Evolutionary conservation across 306 rosid species (phyloP), one percentile per base, ranked within the genome.

Genomic region (Bauhinia variegata): DNA sequence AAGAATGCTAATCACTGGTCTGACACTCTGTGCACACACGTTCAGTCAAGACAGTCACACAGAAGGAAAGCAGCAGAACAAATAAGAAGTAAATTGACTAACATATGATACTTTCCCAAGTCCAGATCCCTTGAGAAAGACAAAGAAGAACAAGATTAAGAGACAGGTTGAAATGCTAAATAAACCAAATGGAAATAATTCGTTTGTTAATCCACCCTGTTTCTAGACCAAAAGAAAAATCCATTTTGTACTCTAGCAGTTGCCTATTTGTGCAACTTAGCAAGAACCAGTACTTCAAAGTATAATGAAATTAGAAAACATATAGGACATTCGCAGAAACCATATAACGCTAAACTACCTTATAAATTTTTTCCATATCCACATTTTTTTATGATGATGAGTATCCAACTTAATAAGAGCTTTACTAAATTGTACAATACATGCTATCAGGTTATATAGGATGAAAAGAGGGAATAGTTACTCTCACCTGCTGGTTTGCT

Each of bases 401-500:
- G 2, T 8, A 30, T 15, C 10, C 55, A 4, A 30, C 28, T 23
- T 23, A 23, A 23, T 23, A 23, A 23, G 28, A 23, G 28, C 28
- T 36, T 50, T 53, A 34, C 55, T 6, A 16, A 41, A 50, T 0
- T 8, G 46, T 31, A 62, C 11, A 42, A 19, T 63, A 48, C 30
- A 11, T 49, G 51, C 11, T 37, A 69, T 10, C 8, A 17, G 58
- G 61, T 51, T 17, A 64, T 53, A 59, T 8, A 61, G 34, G 47
- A 60, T 30, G 4, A 8, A 38, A 13, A 59, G 28, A 28, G 36
- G 30, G 34, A 15, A 65, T 36, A 60, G 44, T 42, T 43, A 43
- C 60, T 65, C 82, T 76, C 76, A 90, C 97, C 92, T 95, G 99
- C 85, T 91, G 91, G 87, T 95, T 95, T 15, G 97, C 97, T 79